A percentile compares a stretch with the other conserved stretches of the same genome.
Evolutionary conservation across 139 green algal genomes (phyloP).

Genomic region (Coelastrella sp.): DNA sequence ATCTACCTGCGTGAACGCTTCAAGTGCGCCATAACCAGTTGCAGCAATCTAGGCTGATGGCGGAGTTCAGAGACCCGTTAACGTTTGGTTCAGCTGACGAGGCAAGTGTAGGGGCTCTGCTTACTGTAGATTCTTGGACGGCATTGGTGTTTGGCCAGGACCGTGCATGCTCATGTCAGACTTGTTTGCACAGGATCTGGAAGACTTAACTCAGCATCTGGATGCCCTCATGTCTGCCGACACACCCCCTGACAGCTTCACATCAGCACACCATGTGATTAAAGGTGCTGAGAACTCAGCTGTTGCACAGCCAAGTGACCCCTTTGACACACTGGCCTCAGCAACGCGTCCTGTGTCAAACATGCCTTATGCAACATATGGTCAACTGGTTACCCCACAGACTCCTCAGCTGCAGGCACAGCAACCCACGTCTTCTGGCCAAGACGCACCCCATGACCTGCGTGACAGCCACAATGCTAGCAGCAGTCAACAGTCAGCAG

Average conservation of each 20-base stretch:
- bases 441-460: not conserved
- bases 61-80: conserved; percentile 6
- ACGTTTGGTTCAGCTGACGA: conserved; percentile 20
- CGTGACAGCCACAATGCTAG: too few relatives aligned
- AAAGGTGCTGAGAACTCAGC: conserved; percentile 5
- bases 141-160: not conserved
- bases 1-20: too few relatives aligned
- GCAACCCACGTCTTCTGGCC: not conserved
- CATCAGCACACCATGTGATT: not conserved
- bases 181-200: conserved; percentile 49
- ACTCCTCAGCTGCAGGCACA: not conserved
- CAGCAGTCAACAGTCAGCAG: conserved; percentile 3
- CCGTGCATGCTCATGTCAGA: too few relatives aligned
- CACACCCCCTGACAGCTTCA: not conserved
- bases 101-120: not conserved
- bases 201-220: conserved; percentile 50
- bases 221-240: not conserved
- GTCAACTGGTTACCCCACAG: conserved; percentile 32
- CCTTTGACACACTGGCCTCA: conserved; percentile 7
- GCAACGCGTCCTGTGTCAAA: not conserved
- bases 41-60: too few relatives aligned
- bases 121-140: not conserved
- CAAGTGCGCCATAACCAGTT: too few relatives aligned
- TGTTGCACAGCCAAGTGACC: not conserved
- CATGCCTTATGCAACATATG: conserved; percentile 40